Percentiles rank a stretch among this genome's conserved stretches.
Conservation (phyloP, 352 stramenopile genomes). For the Phytopythium ostracodes region DNA sequence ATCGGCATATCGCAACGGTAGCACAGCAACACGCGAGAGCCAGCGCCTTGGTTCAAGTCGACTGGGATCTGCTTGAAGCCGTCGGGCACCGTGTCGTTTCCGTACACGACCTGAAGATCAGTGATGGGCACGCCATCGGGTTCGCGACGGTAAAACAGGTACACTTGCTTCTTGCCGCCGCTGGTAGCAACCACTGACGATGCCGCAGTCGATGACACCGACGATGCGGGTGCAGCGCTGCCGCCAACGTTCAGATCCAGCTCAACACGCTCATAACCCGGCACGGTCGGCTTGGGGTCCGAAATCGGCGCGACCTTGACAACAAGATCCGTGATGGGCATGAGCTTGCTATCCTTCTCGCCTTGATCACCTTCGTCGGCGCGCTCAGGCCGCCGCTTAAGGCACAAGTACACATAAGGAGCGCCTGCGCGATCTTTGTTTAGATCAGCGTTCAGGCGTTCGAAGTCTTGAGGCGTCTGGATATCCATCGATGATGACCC, state of each 20-base stretch:
- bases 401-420: conserved; percentile 82
- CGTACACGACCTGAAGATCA: conserved; percentile 76
- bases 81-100: conserved; percentile 77
- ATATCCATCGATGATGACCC: conserved; percentile 71
- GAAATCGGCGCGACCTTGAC: conserved; percentile 57
- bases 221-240: conserved; percentile 7
- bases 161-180: conserved; percentile 81
- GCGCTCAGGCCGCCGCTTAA: conserved; percentile 64
- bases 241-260: conserved; percentile 80
- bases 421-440: conserved; percentile 80
- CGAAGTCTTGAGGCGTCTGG: conserved; percentile 53
- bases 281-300: conserved; percentile 57
- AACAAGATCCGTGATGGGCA: conserved; percentile 80
- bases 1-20: conserved; percentile 89
- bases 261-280: conserved; percentile 76
- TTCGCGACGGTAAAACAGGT: conserved; percentile 75
- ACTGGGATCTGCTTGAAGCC: conserved; percentile 84
- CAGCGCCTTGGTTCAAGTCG: conserved; percentile 85
- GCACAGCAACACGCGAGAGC: conserved; percentile 79
- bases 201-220: conserved; percentile 3
- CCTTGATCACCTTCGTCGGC: conserved; percentile 24
- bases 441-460: conserved; percentile 78
- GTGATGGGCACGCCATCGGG: conserved; percentile 80
- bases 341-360: conserved; percentile 20
- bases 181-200: conserved; percentile 14